Percentiles rank a stretch among this genome's conserved stretches.
Evolutionary conservation across 305 asterid species (phyloP).

Genomic region (Solanum aculeatissimum): DNA sequence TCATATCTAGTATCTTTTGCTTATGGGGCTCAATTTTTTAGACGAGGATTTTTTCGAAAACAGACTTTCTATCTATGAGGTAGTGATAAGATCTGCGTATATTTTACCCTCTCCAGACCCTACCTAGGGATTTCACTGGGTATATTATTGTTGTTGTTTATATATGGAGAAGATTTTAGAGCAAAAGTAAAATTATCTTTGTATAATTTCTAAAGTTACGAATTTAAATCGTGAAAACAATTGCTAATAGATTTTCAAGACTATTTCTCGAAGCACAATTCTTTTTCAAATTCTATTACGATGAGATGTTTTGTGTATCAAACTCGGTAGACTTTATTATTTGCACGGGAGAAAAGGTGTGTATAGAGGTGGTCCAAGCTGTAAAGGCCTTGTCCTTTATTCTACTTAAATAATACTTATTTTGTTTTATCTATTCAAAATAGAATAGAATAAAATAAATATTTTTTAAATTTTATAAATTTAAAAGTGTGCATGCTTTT

Average conservation of each 20-base stretch:
- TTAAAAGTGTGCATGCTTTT: neutral
- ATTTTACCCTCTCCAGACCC: too few species aligned
- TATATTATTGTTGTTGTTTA: too few species aligned
- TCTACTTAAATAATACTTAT: neutral
- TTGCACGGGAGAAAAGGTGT: neutral
- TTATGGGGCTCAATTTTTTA: too few species aligned
- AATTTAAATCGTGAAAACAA: neutral
- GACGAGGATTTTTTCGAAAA: too few species aligned
- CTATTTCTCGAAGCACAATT: fast-evolving
- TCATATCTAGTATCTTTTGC: too few species aligned
- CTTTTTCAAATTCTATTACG: neutral
- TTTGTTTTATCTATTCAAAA: neutral
- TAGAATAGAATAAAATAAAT: too few species aligned
- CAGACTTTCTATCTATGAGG: too few species aligned
- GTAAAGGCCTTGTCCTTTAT: neutral
- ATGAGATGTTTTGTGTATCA: neutral
- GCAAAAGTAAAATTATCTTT: neutral
- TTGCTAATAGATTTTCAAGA: neutral
- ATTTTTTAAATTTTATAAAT: neutral
- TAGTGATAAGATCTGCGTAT: too few species aligned
- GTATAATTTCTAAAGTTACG: neutral
- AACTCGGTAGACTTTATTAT: neutral
- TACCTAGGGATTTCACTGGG: too few species aligned
- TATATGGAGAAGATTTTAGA: neutral
- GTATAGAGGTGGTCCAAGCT: neutral